Evolutionary conservation across 2,329 filamentous ascomycete species (phyloP), one percentile per base, ranked within the genome.

Genomic region (Dactylonectria estremocensis): DNA sequence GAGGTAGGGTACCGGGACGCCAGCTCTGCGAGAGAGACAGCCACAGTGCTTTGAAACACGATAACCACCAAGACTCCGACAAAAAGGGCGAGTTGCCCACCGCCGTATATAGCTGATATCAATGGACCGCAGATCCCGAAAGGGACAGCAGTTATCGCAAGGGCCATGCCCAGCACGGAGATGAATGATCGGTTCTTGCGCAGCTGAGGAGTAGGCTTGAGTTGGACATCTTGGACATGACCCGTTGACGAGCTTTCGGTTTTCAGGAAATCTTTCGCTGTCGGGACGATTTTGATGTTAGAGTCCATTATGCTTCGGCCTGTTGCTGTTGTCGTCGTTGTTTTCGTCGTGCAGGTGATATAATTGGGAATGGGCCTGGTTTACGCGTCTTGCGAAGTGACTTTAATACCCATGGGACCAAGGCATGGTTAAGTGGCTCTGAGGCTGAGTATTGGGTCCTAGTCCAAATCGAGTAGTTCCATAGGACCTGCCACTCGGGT

Each of bases 21-120:
- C 73, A 92, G 93, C 78, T 94, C 92, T 64, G 91, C 91, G 28
- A 93, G 84, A 9, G 89, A 92, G 7, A 90, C 86, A 22, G 91
- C 90, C 61, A 93, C 86, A 76, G 89, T 92, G 52, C 93, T 76
- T 72, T 92, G 93, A 80, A 92, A 92, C 64, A 93, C 74, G 56
- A 90, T 87, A 40, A 89, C 87, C 18, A 88, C 84, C 33, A 79
- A 54, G 77, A 91, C 82, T 20, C 92, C 92, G 90, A 92, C 95
- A 66, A 95, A 87, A 37, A 94, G 89, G 67, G 90, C 16, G 11
- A 63, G 65, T 28, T 57, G 65, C 2, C 65, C 65, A 24, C 65
- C 65, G 40, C 65, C 65, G 31, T 67, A 67, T 4, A 67, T 55
- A 40, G 60, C 60, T 9, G 20, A 55, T 16, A 67, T 56, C 3